These are phyloP conservation scores for Cinchona pubescens DNA, from an alignment of 257 asterid species.

Conservation along the genomic window DNA sequence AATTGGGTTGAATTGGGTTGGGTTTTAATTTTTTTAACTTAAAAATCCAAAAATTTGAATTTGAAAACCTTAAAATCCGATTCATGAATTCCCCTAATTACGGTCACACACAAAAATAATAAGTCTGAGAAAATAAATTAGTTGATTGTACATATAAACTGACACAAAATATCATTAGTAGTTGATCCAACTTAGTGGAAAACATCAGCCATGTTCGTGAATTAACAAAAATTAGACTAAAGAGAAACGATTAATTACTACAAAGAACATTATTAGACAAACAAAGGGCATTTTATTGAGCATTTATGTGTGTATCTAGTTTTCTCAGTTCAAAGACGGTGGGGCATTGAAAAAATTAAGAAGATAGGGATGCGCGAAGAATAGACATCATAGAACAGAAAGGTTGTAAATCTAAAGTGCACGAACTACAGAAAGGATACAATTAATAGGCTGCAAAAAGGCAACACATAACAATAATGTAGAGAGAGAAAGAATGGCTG, in stretches of 20 bases:
- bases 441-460: slow-evolving; percentile 43
- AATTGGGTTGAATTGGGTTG: no score
- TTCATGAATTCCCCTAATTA: no score
- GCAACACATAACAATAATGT: slow-evolving; percentile 31
- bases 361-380: slow-evolving; percentile 28
- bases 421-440: slow-evolving; percentile 39
- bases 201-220: not conserved
- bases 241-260: not conserved
- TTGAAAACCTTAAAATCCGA: no score
- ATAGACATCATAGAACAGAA: slow-evolving; percentile 8
- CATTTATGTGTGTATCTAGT: slow-evolving; percentile 4
- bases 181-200: not conserved
- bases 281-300: not conserved
- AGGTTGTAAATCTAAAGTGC: slow-evolving; percentile 30
- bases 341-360: slow-evolving; percentile 28
- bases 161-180: not conserved
- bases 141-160: not conserved
- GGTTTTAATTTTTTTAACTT: no score
- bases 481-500: slow-evolving; percentile 11
- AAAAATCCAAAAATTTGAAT: no score
- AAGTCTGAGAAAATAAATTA: not conserved
- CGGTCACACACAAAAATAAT: no score
- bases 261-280: not conserved
- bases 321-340: slow-evolving; percentile 2
- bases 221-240: no score